These are phyloP conservation scores for Pseudogymnoascus sp. DNA, from an alignment of 2,329 filamentous ascomycete species.

Conservation along the genomic window DNA sequence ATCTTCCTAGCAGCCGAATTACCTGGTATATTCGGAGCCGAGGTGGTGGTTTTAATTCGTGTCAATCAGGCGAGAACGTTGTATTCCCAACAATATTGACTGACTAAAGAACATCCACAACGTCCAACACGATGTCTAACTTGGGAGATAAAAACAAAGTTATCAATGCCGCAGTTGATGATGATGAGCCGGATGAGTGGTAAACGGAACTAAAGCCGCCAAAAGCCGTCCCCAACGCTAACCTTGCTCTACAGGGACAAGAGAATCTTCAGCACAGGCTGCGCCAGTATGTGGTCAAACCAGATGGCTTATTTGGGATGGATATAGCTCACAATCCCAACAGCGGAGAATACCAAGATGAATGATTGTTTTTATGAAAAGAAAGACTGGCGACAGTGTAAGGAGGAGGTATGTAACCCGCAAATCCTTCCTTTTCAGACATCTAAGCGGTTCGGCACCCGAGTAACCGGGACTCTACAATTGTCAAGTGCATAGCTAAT, in stretches of 20 bases:
- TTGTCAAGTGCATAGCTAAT: conserved; percentile 3
- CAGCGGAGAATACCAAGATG: conserved; percentile 82
- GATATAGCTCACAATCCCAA: background rate
- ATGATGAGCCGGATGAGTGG: conserved; percentile 95
- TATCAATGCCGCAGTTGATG: conserved; percentile 43
- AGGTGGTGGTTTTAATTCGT: background rate
- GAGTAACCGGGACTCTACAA: background rate
- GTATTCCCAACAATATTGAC: conserved; percentile 14
- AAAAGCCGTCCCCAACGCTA: conserved; percentile 16
- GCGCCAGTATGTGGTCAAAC: conserved; percentile 55
- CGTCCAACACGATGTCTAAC: conserved; percentile 23
- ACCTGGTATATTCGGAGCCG: background rate
- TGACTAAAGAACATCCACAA: conserved; percentile 11
- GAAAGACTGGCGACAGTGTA: conserved; percentile 90
- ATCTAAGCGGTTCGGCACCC: background rate
- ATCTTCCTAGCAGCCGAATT: conserved; percentile 36
- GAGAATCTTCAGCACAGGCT: conserved; percentile 94
- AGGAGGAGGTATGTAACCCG: conserved; percentile 63
- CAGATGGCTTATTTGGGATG: background rate
- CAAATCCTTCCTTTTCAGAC: conserved; percentile 18
- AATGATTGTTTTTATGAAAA: conserved; percentile 94
- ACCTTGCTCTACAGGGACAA: conserved; percentile 65
- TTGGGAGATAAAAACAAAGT: conserved; percentile 21
- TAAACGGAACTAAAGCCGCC: conserved; percentile 38
- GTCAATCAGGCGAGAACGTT: conserved; percentile 9